Evolutionary conservation across 139 green algal species (phyloP).

Genomic region (Edaphochlamys debaryana): DNA sequence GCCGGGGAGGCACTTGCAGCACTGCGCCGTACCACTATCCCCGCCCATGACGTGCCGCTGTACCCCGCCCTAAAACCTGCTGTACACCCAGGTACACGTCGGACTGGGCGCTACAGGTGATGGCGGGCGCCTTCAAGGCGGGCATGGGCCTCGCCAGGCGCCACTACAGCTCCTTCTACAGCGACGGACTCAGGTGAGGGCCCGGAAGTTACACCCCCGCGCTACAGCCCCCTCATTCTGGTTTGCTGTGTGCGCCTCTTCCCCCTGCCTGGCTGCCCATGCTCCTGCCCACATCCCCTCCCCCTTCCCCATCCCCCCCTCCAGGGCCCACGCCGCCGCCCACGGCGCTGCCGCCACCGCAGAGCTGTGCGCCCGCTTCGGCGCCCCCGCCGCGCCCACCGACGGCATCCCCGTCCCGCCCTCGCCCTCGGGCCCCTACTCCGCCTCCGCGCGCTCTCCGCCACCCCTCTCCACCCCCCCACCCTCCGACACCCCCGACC

Average conservation of each 20-base stretch:
- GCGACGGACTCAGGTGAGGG: not conserved
- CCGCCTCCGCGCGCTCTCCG: too few relatives aligned
- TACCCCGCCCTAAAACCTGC: too few relatives aligned
- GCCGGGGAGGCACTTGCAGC: too few relatives aligned
- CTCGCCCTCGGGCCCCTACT: too few relatives aligned
- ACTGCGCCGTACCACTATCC: too few relatives aligned
- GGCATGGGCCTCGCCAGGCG: not conserved
- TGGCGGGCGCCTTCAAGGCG: not conserved
- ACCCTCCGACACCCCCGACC: too few relatives aligned
- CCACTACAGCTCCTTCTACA: not conserved
- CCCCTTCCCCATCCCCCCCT: not conserved
- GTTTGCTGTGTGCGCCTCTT: too few relatives aligned
- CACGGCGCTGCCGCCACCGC: not conserved
- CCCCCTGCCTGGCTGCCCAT: too few relatives aligned
- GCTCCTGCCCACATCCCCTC: too few relatives aligned
- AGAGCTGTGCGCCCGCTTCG: not conserved
- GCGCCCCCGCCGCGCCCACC: not conserved
- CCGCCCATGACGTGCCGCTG: not conserved
- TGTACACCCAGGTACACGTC: conserved; percentile 49
- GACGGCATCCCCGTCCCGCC: too few relatives aligned
- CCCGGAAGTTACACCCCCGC: too few relatives aligned
- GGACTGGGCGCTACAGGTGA: conserved; percentile 35
- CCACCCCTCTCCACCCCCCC: too few relatives aligned
- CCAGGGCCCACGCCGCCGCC: not conserved
- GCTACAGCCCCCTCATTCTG: not conserved